Evolutionary conservation across 2,329 filamentous ascomycete species (phyloP).

Genomic region (Alternaria dauci): DNA sequence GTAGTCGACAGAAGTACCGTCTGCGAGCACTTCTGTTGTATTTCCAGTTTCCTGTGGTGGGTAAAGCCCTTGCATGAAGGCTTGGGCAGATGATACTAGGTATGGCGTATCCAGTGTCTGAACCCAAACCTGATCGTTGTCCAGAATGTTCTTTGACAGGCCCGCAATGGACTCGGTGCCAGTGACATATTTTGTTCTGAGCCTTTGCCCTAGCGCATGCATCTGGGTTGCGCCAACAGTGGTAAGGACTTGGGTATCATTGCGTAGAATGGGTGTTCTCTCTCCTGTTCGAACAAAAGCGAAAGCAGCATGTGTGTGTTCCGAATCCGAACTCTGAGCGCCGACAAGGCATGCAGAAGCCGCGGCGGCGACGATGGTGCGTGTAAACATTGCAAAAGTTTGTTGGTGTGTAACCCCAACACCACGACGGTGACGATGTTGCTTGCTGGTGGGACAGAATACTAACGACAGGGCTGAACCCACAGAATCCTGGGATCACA

Average conservation of each 20-base stretch:
- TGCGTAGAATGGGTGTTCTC: conserved; percentile 56
- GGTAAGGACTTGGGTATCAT: conserved; percentile 54
- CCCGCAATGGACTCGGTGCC: conserved; percentile 44
- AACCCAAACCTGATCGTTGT: conserved; percentile 58
- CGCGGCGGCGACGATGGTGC: conserved; percentile 31
- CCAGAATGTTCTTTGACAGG: conserved; percentile 56
- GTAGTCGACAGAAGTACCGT: conserved; percentile 56
- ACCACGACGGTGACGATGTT: conserved; percentile 9
- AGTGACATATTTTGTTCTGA: conserved; percentile 63
- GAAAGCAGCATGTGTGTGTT: conserved; percentile 59
- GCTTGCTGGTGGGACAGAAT: conserved; percentile 11
- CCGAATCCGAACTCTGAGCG: conserved; percentile 23
- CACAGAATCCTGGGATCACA: conserved; percentile 6
- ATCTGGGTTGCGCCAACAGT: conserved; percentile 65
- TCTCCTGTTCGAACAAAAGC: conserved; percentile 65
- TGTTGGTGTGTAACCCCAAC: conserved; percentile 14
- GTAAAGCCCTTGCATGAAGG: conserved; percentile 70
- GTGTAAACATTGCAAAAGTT: conserved; percentile 35
- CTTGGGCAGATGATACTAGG: conserved; percentile 63
- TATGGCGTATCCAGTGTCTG: conserved; percentile 59
- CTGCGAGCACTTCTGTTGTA: conserved; percentile 52
- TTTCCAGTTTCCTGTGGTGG: conserved; percentile 56
- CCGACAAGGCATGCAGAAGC: conserved; percentile 35
- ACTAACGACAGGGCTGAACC: conserved; percentile 21
- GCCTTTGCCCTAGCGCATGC: conserved; percentile 58